Evolutionary conservation across 2,329 filamentous ascomycete genomes (phyloP), one percentile per base, ranked within the genome.

Genomic region (Alternaria ethzedia): DNA sequence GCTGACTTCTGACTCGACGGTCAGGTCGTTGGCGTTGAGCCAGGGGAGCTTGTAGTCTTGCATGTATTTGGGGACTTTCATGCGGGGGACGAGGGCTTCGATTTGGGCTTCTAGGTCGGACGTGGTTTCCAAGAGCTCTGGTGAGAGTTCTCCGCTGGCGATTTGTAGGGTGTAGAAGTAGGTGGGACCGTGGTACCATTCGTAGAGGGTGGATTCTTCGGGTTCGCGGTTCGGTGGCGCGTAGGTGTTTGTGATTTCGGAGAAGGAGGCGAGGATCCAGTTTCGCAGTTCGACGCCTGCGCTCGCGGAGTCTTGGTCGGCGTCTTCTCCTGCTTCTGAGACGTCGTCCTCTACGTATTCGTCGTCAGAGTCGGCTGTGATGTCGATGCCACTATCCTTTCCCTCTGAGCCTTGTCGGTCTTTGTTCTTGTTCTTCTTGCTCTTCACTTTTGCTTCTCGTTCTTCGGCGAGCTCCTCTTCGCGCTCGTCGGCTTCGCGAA

Each of bases 181-280:
- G 2, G 67, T 71, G 10, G 64, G 65, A 0, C 66, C 67, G n/a
- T 71, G 67, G 15, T 71, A 71, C 67, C 67, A 71, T 45, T 67
- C 64, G 52, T 69, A 60, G 4, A 71, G 17, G 8, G 59, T 70
- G 2, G 65, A 59, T 9, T 62, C 52, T 28, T 66, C 62, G 30
- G 69, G 69, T 15, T 65, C 57, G 41, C 67, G 69, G 25, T 67
- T 52, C 2, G 69, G 57, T 7, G 65, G 67, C 13, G 69, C 67
- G 12, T 26, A 63, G 21, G 63, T 61, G 17, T 45, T 41, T 10
- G 61, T 68, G n/a, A 70, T 51, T 12, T 64, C 54, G 7, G 49
- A 54, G n/a, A 68, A 45, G 20, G 55, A 56, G 11, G 46, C 50
- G 7, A 68, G 61, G 12, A 70, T 63, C 67, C 67, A 71, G 50